A percentile compares a stretch with the other conserved stretches of the same genome.
Conservation (phyloP, 495 filamentous ascomycete species). For the Glarea lozoyensis region DNA sequence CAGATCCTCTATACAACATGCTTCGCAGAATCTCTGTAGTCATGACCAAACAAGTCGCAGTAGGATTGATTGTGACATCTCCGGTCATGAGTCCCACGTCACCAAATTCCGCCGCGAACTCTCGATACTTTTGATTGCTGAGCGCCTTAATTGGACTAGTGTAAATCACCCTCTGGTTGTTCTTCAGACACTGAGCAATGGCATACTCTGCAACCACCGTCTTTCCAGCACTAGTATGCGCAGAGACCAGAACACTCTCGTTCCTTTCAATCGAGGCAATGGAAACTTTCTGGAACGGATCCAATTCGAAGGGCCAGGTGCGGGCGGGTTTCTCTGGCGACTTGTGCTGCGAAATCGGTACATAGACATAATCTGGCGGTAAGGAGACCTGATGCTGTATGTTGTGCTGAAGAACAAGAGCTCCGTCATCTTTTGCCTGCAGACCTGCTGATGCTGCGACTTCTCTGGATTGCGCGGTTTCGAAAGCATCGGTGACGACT, state of each 20-base stretch:
- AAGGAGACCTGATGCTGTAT: constrained; percentile 96
- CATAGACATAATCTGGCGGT: constrained; percentile 86
- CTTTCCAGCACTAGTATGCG: constrained; percentile 95
- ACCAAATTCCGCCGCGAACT: constrained; percentile 90
- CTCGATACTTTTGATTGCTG: constrained; percentile 97
- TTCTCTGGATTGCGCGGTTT: constrained; percentile 91
- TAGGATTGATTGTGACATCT: constrained; percentile 98
- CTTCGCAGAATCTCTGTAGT: constrained; percentile 98
- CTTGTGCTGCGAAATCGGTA: constrained; percentile 86
- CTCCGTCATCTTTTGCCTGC: constrained; percentile 44
- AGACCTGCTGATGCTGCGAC: constrained; percentile 76
- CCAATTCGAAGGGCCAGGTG: constrained; percentile 78
- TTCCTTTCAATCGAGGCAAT: constrained; percentile 89
- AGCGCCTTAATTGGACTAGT: constrained; percentile 98
- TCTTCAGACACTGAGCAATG: constrained; percentile 92
- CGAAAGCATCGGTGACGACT: constrained; percentile 85
- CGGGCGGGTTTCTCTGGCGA: constrained; percentile 75
- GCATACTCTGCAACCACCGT: constrained; percentile 98
- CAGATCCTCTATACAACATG: constrained; percentile 95
- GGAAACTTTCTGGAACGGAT: constrained; percentile 92
- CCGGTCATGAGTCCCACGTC: constrained; percentile 98
- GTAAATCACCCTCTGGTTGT: constrained; percentile 97
- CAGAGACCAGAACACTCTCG: constrained; percentile 93
- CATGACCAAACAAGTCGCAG: constrained; percentile 96
- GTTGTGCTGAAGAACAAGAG: constrained; percentile 85